phyloP scores from a whole-genome alignment of 2,329 filamentous ascomycete genomes.

The Chaetothyriales sp. region DNA sequence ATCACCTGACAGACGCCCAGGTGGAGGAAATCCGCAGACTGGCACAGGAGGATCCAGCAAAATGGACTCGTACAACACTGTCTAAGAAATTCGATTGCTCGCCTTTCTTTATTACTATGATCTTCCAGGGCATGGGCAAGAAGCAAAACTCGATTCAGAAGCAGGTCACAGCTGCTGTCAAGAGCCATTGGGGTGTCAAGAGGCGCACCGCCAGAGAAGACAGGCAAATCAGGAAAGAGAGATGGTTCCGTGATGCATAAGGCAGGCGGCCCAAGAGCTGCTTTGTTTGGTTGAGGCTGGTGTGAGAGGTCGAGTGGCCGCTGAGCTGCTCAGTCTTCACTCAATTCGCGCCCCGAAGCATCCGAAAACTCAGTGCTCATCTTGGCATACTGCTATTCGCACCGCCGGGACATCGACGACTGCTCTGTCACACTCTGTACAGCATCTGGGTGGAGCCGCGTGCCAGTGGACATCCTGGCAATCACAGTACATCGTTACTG shows the following conservation, averaged over 20 bases:
- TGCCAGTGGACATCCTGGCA: too few relatives aligned
- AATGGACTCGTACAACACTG: conserved; percentile 44
- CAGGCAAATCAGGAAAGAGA: conserved; percentile 41
- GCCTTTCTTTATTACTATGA: conserved; percentile 46
- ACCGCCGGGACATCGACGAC: too few relatives aligned
- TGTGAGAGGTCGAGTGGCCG: neutral
- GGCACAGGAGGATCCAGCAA: conserved; percentile 38
- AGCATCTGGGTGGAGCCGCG: too few relatives aligned
- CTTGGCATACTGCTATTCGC: too few relatives aligned
- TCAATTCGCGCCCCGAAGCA: neutral
- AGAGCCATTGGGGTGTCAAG: conserved; percentile 45
- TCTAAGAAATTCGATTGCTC: conserved; percentile 50
- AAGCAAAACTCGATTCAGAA: conserved; percentile 34
- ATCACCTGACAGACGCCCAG: conserved; percentile 43
- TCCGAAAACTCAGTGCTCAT: too few relatives aligned
- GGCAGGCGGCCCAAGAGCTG: neutral
- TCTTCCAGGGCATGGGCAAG: conserved; percentile 35
- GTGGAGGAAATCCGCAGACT: conserved; percentile 45
- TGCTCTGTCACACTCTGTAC: too few relatives aligned
- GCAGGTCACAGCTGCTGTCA: conserved; percentile 36
- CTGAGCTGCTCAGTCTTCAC: neutral
- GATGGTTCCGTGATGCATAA: conserved; percentile 46
- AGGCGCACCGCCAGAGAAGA: conserved; percentile 47
- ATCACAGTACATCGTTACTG: too few relatives aligned
- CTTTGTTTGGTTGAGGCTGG: neutral